A percentile compares a stretch with the other conserved stretches of the same genome.
phyloP scores from a whole-genome alignment of 2,329 filamentous ascomycete species.

The Gaeumannomyces tritici region DNA sequence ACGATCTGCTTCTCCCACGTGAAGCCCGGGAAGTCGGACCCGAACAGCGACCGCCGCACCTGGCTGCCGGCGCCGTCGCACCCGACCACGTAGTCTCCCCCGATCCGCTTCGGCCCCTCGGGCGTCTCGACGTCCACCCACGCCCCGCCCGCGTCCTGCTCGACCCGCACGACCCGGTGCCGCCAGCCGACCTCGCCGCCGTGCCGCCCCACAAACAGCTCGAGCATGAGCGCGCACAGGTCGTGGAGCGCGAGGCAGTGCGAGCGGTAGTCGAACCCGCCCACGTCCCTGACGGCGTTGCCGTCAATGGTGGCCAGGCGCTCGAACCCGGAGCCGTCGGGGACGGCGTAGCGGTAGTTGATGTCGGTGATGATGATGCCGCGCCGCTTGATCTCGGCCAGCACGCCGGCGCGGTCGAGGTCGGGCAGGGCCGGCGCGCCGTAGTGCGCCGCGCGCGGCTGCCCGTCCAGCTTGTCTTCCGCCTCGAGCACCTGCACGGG shows the following conservation, averaged over 20 bases:
- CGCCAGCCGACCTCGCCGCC: conserved; percentile 30
- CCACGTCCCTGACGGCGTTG: conserved; percentile 19
- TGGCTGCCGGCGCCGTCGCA: conserved; percentile 31
- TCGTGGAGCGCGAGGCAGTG: conserved; percentile 31
- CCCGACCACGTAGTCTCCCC: conserved; percentile 35
- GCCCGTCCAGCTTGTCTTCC: conserved; percentile 41
- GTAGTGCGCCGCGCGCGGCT: conserved; percentile 54
- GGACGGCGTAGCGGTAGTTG: conserved; percentile 1
- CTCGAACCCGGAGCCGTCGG: not conserved
- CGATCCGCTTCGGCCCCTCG: conserved; percentile 22
- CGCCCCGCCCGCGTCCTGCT: conserved; percentile 32
- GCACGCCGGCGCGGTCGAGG: conserved; percentile 47
- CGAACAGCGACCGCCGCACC: conserved; percentile 37
- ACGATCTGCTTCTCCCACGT: conserved; percentile 53
- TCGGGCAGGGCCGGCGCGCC: conserved; percentile 48
- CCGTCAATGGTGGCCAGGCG: conserved; percentile 26
- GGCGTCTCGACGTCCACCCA: conserved; percentile 34
- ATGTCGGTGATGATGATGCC: conserved; percentile 12
- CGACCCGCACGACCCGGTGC: conserved; percentile 33
- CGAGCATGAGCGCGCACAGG: conserved; percentile 31
- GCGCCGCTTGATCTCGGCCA: conserved; percentile 30
- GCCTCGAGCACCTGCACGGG: conserved; percentile 46
- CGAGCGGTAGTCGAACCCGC: conserved; percentile 28
- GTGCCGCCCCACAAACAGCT: conserved; percentile 24
- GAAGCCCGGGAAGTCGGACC: conserved; percentile 46